A percentile compares a stretch with the other conserved stretches of the same genome.
These are phyloP conservation scores for Coelastrella sp. DNA, from an alignment of 139 green algal species.

Conservation along the genomic window DNA sequence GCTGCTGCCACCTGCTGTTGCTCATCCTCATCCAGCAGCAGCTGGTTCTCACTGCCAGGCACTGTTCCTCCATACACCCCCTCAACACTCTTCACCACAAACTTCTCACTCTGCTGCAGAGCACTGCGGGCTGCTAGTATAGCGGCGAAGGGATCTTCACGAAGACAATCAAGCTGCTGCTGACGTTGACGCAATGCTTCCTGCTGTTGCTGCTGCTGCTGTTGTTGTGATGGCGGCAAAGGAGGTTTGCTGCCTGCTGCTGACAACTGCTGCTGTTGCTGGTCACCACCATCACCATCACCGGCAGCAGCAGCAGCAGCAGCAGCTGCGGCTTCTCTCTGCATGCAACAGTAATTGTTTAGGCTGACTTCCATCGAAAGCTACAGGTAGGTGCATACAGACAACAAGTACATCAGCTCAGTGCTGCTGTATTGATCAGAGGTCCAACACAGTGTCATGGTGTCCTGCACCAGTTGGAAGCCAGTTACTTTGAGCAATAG, in stretches of 20 bases:
- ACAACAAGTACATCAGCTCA: too few species aligned
- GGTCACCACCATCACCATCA: too few species aligned
- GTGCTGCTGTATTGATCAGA: too few species aligned
- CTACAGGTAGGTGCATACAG: too few species aligned
- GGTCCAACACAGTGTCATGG: too few species aligned
- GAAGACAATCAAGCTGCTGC: slow-evolving; percentile 53
- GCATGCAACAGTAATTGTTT: background rate
- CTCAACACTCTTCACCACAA: slow-evolving; percentile 41
- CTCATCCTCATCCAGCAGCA: slow-evolving; percentile 18
- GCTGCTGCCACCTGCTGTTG: background rate
- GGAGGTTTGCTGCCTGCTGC: background rate
- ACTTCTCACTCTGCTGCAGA: slow-evolving; percentile 51
- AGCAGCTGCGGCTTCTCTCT: slow-evolving; percentile 13
- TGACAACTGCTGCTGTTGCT: background rate
- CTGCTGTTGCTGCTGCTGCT: slow-evolving; percentile 35
- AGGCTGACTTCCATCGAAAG: too few species aligned
- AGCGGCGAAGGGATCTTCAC: slow-evolving; percentile 59
- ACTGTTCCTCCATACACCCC: slow-evolving; percentile 51
- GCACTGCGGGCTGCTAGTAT: slow-evolving; percentile 54
- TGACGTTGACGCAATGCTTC: slow-evolving; percentile 21
- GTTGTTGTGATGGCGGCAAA: background rate
- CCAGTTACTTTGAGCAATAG: too few species aligned
- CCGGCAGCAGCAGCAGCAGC: background rate
- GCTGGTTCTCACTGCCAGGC: slow-evolving; percentile 43
- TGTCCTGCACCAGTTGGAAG: too few species aligned